These are phyloP conservation scores for Talaromyces sp. DNA, from an alignment of 2,329 filamentous ascomycete species.

Conservation along the genomic window DNA sequence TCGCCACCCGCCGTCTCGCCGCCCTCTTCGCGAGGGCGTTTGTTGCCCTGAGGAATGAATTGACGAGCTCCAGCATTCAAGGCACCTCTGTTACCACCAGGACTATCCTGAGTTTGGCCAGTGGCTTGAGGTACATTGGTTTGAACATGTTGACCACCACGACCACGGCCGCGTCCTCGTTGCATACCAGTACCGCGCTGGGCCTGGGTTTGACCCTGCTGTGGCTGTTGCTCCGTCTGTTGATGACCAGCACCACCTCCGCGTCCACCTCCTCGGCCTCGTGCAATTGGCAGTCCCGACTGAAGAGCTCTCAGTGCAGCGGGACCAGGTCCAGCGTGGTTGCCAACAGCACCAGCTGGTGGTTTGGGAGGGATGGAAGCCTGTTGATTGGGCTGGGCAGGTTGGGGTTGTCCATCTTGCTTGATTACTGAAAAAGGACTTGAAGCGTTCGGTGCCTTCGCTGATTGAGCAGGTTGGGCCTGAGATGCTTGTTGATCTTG, in stretches of 20 bases:
- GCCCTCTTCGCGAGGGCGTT: slow-evolving; percentile 54
- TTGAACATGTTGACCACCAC: slow-evolving; percentile 30
- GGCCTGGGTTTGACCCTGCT: slow-evolving; percentile 8
- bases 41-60: slow-evolving; percentile 56
- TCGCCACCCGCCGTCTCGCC: slow-evolving; percentile 30
- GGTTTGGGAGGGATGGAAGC: slow-evolving; percentile 33
- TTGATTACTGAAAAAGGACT: slow-evolving; percentile 30
- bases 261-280: slow-evolving; percentile 38
- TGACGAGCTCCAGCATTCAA: slow-evolving; percentile 51
- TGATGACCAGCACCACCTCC: slow-evolving; percentile 5
- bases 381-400: slow-evolving; percentile 23
- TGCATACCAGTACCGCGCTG: slow-evolving; percentile 21
- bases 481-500: slow-evolving; percentile 7
- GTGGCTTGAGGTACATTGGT: slow-evolving; percentile 27
- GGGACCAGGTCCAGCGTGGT: slow-evolving; percentile 30
- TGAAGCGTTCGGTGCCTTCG: slow-evolving; percentile 10
- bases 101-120: slow-evolving; percentile 28
- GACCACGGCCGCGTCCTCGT: slow-evolving; percentile 40
- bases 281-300: slow-evolving; percentile 45
- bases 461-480: background rate
- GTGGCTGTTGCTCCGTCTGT: slow-evolving; percentile 5
- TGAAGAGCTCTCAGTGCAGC: slow-evolving; percentile 43
- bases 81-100: slow-evolving; percentile 34
- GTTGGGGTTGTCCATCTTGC: slow-evolving; percentile 7
- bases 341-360: slow-evolving; percentile 23